These are phyloP conservation scores for Daldinia eschscholtzii DNA, from an alignment of 2,329 filamentous ascomycete genomes.

Conservation along the genomic window DNA sequence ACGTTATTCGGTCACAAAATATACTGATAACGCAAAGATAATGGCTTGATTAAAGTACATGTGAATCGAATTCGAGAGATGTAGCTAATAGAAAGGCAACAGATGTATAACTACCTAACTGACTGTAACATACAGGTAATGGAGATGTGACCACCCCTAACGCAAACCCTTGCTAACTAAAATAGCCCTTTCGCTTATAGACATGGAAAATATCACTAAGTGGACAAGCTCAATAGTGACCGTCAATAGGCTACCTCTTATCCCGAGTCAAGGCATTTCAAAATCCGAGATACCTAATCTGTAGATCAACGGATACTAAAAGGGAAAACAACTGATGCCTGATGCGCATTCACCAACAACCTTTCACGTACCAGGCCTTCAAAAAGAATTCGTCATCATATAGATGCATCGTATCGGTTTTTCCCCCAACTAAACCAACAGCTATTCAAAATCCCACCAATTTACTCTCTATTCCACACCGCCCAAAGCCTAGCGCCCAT, in stretches of 20 bases:
- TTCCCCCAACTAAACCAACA: background rate
- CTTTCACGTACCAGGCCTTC: background rate
- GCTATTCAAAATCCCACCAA: background rate
- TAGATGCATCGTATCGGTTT: background rate
- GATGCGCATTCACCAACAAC: background rate
- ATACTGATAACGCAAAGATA: no score
- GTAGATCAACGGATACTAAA: background rate
- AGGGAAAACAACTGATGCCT: background rate
- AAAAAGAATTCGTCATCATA: background rate
- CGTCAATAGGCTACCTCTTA: background rate
- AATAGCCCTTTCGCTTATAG: background rate
- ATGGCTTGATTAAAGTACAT: no score
- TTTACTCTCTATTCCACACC: background rate
- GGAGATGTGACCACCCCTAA: background rate
- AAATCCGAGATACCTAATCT: background rate
- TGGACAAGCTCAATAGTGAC: background rate
- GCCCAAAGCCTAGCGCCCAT: background rate
- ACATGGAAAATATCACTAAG: background rate
- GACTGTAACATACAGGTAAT: background rate
- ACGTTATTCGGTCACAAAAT: background rate
- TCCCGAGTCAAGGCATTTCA: background rate
- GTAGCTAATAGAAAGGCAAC: background rate
- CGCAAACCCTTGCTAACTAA: background rate
- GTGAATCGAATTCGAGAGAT: background rate
- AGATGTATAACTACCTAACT: background rate